Conservation (phyloP, 1,139 yeast species). For the Suhomyces bribrorum region DNA sequence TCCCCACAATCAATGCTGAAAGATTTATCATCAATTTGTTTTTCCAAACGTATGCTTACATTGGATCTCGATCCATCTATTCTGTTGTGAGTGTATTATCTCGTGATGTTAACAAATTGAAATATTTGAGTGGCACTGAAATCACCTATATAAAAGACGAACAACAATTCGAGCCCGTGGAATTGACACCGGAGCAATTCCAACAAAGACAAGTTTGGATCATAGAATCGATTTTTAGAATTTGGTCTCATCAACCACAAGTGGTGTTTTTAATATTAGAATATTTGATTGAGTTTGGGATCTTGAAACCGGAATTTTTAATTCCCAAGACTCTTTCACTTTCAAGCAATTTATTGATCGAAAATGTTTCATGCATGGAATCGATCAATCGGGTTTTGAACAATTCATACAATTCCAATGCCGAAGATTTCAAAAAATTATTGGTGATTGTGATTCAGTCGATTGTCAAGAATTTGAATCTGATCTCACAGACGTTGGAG, state of each 20-base stretch:
- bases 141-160: constrained; percentile 34
- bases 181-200: constrained; percentile 39
- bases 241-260: constrained; percentile 83
- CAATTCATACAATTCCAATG: constrained; percentile 14
- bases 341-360: constrained; percentile 37
- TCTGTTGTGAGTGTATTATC: constrained; percentile 75
- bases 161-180: constrained; percentile 37
- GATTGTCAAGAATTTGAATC: constrained; percentile 40
- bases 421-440: constrained; percentile 22
- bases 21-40: constrained; percentile 60
- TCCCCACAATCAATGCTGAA: constrained; percentile 35
- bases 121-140: constrained; percentile 38
- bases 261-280: constrained; percentile 74
- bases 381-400: constrained; percentile 41
- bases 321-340: constrained; percentile 45
- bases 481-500: constrained; percentile 26
- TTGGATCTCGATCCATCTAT: constrained; percentile 87
- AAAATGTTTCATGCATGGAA: constrained; percentile 50
- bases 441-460: constrained; percentile 37
- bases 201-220: constrained; percentile 43
- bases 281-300: constrained; percentile 54
- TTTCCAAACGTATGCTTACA: constrained; percentile 72
- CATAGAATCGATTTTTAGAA: constrained; percentile 66
- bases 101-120: constrained; percentile 55
- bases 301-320: constrained; percentile 45